Percentiles rank a stretch among this genome's conserved stretches.
Conservation (phyloP, 257 asterid species). For the Linderniella brevidens region DNA sequence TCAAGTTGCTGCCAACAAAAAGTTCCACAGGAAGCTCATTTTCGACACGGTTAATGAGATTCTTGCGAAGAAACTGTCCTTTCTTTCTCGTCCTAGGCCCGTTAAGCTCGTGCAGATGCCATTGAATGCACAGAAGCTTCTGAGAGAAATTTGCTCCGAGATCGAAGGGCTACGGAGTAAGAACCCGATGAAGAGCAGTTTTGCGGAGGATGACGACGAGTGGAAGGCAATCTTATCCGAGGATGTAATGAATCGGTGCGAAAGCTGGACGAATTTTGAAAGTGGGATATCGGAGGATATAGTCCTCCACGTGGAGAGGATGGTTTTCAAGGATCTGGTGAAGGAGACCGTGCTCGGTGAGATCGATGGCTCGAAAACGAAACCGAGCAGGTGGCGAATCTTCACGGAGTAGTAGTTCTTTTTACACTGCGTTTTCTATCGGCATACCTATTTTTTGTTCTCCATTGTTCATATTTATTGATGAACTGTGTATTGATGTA, state of each 20-base stretch:
- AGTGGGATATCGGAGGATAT: constrained; percentile 54
- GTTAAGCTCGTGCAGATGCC: constrained; percentile 19
- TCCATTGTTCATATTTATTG: neutral
- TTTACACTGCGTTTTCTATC: constrained; percentile 3
- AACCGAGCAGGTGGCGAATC: constrained; percentile 31
- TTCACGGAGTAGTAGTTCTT: constrained; percentile 21
- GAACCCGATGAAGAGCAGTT: constrained; percentile 22
- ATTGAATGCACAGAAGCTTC: constrained; percentile 61
- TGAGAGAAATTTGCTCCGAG: constrained; percentile 60
- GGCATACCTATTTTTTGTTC: constrained; percentile 5
- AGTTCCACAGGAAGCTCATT: constrained; percentile 43
- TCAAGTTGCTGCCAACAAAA: constrained; percentile 21
- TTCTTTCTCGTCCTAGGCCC: constrained; percentile 19
- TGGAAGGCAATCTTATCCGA: constrained; percentile 39
- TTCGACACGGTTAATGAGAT: constrained; percentile 72
- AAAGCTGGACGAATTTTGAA: constrained; percentile 35
- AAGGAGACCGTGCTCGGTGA: constrained; percentile 67
- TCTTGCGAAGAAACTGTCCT: constrained; percentile 40
- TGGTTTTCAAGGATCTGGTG: constrained; percentile 72
- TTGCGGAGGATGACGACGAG: constrained; percentile 36
- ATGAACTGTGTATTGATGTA: no score
- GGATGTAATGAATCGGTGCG: constrained; percentile 40
- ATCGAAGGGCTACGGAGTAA: constrained; percentile 38
- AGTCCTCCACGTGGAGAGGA: constrained; percentile 65
- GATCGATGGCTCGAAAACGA: constrained; percentile 28